Evolutionary conservation across 2,329 filamentous ascomycete species (phyloP).

Genomic region (Claviceps sp.): DNA sequence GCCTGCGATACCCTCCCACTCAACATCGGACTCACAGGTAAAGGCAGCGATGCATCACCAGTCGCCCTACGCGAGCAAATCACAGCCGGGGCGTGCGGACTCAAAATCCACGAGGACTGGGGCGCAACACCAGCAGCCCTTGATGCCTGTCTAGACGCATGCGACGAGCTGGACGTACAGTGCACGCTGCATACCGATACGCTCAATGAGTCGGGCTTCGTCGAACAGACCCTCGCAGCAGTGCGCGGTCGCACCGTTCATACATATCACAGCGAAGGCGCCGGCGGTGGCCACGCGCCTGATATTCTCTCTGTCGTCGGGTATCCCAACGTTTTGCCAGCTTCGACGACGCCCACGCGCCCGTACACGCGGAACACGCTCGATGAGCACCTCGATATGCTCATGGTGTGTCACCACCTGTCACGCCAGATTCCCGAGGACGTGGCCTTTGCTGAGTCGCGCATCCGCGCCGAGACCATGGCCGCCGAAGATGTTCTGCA

Average conservation of each 20-base stretch:
- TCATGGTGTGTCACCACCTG: constrained; percentile 95
- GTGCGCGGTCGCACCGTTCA: constrained; percentile 84
- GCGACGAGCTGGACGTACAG: constrained; percentile 84
- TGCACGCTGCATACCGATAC: constrained; percentile 94
- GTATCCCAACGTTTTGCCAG: constrained; percentile 75
- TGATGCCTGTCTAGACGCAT: constrained; percentile 71
- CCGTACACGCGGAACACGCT: constrained; percentile 87
- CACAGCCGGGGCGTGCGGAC: constrained; percentile 69
- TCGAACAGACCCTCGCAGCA: constrained; percentile 77
- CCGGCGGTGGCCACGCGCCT: constrained; percentile 85
- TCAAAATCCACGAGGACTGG: constrained; percentile 97
- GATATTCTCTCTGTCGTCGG: constrained; percentile 94
- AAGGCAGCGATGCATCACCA: constrained; percentile 73
- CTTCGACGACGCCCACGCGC: constrained; percentile 82
- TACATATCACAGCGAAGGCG: constrained; percentile 93
- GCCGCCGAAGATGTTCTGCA: constrained; percentile 93
- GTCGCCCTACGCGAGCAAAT: constrained; percentile 65
- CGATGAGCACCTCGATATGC: constrained; percentile 94
- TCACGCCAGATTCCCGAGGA: constrained; percentile 90
- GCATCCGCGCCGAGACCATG: constrained; percentile 91
- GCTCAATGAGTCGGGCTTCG: constrained; percentile 93
- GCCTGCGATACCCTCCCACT: constrained; percentile 69
- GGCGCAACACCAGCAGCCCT: constrained; percentile 84
- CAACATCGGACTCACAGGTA: constrained; percentile 84
- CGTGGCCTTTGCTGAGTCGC: constrained; percentile 85